Evolutionary conservation across 192 early-diverging fungal genomes (phyloP).

Genomic region (Coemansia sp.): DNA sequence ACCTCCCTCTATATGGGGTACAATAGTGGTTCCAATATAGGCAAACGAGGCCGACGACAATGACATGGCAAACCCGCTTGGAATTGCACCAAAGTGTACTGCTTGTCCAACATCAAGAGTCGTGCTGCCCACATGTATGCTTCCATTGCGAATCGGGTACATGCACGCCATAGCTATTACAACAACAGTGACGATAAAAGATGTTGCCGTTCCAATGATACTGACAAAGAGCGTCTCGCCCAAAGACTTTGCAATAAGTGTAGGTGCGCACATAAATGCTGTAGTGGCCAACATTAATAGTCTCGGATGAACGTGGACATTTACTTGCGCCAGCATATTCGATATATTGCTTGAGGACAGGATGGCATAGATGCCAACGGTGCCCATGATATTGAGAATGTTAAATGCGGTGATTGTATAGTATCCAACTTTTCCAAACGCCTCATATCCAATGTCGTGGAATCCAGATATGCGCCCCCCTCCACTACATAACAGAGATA

Average conservation of each 20-base stretch:
- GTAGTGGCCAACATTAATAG: constrained; percentile 55
- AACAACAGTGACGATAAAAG: constrained; percentile 64
- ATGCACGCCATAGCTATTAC: constrained; percentile 55
- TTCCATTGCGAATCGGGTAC: constrained; percentile 41
- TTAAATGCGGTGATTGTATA: constrained; percentile 46
- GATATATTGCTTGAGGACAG: constrained; percentile 47
- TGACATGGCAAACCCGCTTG: constrained; percentile 61
- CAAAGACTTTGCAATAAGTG: constrained; percentile 68
- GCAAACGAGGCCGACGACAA: constrained; percentile 71
- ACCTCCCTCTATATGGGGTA: constrained; percentile 72
- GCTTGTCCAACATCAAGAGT: constrained; percentile 14
- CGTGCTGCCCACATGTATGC: constrained; percentile 28
- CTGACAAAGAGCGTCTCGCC: constrained; percentile 74
- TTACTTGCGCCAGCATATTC: constrained; percentile 32
- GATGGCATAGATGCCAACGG: constrained; percentile 44
- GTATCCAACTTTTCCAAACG: constrained; percentile 45
- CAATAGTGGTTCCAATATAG: constrained; percentile 73
- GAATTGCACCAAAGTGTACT: constrained; percentile 29
- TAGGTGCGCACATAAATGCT: constrained; percentile 61
- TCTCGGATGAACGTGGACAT: constrained; percentile 31
- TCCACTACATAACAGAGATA: constrained; percentile 23
- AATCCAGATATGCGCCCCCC: constrained; percentile 45
- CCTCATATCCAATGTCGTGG: constrained; percentile 46
- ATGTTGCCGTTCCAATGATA: constrained; percentile 66
- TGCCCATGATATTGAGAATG: constrained; percentile 51